phyloP scores from a whole-genome alignment of 2,329 filamentous ascomycete genomes.

The Stemphylium lycopersici region DNA sequence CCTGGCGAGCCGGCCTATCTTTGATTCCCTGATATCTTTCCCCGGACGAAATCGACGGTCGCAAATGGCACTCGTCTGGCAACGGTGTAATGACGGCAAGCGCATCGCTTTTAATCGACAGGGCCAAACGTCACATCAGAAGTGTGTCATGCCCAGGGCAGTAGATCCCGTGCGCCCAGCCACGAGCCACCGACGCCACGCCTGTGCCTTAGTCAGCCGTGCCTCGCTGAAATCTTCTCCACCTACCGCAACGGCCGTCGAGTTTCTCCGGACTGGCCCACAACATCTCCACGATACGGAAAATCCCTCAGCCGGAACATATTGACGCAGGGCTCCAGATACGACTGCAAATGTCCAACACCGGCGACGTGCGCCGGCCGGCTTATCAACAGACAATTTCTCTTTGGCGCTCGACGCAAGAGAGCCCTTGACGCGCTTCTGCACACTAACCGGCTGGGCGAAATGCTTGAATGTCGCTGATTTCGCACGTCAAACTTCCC shows the following conservation, averaged over 20 bases:
- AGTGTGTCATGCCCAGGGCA: conserved; percentile 1
- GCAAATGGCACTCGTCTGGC: conserved; percentile 1
- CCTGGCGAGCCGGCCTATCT: conserved; percentile 12
- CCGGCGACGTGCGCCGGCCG: not conserved
- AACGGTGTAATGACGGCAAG: conserved; percentile 19
- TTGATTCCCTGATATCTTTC: not conserved
- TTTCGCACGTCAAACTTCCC: no score
- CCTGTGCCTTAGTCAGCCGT: not conserved
- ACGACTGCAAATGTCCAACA: not conserved
- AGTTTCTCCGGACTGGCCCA: not conserved
- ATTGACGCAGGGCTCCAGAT: not conserved
- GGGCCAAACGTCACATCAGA: conserved; percentile 5
- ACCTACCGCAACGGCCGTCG: not conserved
- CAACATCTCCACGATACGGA: not conserved
- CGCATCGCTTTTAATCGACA: conserved; percentile 10
- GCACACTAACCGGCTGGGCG: not conserved
- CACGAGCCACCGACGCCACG: conserved; percentile 8
- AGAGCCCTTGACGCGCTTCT: not conserved
- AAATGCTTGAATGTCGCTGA: no score
- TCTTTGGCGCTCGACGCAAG: not conserved
- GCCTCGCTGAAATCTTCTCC: not conserved
- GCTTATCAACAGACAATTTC: not conserved
- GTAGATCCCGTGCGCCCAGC: conserved; percentile 8
- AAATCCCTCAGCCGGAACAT: not conserved
- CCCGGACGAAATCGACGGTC: conserved; percentile 3